Conservation (phyloP, 2,329 filamentous ascomycete genomes). For the Arthrobotrys sinensis region DNA sequence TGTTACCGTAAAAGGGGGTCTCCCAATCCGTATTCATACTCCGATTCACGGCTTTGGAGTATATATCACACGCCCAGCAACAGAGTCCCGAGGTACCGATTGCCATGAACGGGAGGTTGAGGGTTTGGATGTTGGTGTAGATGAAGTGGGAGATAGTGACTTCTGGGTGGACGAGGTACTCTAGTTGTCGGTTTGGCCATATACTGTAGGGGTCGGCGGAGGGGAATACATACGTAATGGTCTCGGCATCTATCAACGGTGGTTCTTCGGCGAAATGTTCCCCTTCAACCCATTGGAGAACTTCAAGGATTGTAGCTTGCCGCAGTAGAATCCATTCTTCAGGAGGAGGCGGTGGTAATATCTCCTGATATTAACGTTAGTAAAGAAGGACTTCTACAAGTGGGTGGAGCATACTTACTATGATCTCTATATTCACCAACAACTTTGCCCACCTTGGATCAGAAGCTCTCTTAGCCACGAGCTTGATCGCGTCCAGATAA, state of each 20-base stretch:
- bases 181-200: constrained; percentile 17
- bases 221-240: neutral
- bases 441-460: neutral
- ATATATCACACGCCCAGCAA: constrained; percentile 46
- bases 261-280: neutral
- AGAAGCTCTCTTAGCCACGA: constrained; percentile 8
- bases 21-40: neutral
- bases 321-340: neutral
- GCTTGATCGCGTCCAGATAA: constrained; percentile 18
- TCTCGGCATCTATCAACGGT: neutral
- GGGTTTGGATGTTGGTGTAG: neutral
- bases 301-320: neutral
- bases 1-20: constrained; percentile 10
- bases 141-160: constrained; percentile 12
- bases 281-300: constrained; percentile 26
- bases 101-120: constrained; percentile 30
- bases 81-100: neutral
- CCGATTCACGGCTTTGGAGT: neutral
- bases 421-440: neutral
- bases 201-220: neutral
- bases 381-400: neutral
- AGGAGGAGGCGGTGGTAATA: neutral
- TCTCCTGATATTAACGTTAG: neutral
- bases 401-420: constrained; percentile 12
- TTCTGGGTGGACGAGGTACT: constrained; percentile 27